These are phyloP conservation scores for Chimonanthus salicifolius DNA, from an alignment of 164 flowering plant species.

Conservation along the genomic window DNA sequence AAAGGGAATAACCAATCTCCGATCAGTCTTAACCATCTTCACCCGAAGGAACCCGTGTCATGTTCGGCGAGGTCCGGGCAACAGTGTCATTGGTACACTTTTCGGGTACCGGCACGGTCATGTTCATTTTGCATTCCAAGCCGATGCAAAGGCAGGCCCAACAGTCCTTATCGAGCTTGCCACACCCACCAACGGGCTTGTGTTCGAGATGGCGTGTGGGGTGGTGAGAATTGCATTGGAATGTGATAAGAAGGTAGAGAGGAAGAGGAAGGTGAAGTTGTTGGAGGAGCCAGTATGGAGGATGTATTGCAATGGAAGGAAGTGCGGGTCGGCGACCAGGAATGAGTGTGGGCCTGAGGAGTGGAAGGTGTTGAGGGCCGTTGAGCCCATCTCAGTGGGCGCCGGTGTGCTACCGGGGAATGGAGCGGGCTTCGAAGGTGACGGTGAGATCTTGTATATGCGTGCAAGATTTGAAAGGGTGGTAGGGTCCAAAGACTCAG, in stretches of 20 bases:
- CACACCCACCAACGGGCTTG: slow-evolving; percentile 62
- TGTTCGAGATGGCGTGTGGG: slow-evolving; percentile 95
- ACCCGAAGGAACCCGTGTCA: slow-evolving; percentile 22
- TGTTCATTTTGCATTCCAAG: slow-evolving; percentile 79
- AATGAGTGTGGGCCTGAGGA: slow-evolving; percentile 66
- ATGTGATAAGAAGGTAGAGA: slow-evolving; percentile 49
- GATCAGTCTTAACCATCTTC: slow-evolving; percentile 43
- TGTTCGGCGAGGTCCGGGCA: slow-evolving; percentile 31
- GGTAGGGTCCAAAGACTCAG: slow-evolving; percentile 82
- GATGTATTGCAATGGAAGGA: slow-evolving; percentile 88
- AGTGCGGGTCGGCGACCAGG: slow-evolving; percentile 69
- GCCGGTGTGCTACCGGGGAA: slow-evolving; percentile 80
- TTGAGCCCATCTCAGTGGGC: slow-evolving; percentile 83
- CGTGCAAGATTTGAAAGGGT: slow-evolving; percentile 93
- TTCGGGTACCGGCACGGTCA: slow-evolving; percentile 84
- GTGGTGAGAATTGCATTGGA: slow-evolving; percentile 86
- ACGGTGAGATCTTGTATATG: slow-evolving; percentile 80
- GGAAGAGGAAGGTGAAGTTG: slow-evolving; percentile 36
- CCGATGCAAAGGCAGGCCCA: slow-evolving; percentile 47
- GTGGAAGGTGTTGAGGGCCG: slow-evolving; percentile 62
- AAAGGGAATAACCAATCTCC: slow-evolving; percentile 35
- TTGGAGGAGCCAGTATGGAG: slow-evolving; percentile 84
- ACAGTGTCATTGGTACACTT: slow-evolving; percentile 64
- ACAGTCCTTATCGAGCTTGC: slow-evolving; percentile 70
- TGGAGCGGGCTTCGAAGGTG: slow-evolving; percentile 40